A percentile compares a stretch with the other conserved stretches of the same genome.
Conservation (phyloP, 1,284 basidiomycete species). For the Laetiporus sulphureus region DNA sequence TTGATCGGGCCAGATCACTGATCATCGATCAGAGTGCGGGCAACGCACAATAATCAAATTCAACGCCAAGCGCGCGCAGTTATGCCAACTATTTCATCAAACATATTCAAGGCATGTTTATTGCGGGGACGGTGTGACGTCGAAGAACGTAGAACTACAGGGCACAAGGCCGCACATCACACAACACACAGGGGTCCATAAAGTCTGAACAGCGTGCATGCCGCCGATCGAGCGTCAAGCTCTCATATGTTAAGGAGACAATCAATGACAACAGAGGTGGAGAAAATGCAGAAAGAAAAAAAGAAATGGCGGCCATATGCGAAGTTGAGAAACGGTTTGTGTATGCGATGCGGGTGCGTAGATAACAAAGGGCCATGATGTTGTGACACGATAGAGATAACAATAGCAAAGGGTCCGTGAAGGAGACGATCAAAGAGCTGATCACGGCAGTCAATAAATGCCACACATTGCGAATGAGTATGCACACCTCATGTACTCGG, state of each 20-base stretch:
- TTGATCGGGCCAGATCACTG: too few species aligned
- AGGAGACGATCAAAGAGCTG: conserved; percentile 1
- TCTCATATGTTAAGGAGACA: conserved; percentile 4
- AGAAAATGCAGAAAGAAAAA: conserved; percentile 1
- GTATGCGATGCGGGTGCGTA: neutral
- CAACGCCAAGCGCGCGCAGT: too few species aligned
- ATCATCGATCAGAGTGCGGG: too few species aligned
- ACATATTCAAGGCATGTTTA: too few species aligned
- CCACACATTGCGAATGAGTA: too few species aligned
- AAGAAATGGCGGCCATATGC: neutral
- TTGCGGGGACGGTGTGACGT: too few species aligned
- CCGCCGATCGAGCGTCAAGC: conserved; percentile 6
- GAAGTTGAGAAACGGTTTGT: too few species aligned
- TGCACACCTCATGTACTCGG: conserved; percentile 5
- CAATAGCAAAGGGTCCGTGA: neutral
- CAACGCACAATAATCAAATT: too few species aligned
- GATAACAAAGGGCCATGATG: conserved; percentile 1
- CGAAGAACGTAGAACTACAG: too few species aligned
- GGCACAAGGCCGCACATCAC: too few species aligned
- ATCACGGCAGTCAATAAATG: neutral
- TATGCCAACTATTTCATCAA: too few species aligned
- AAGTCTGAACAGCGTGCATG: conserved; percentile 3
- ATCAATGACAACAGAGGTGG: conserved; percentile 1
- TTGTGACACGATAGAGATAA: neutral
- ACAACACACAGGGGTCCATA: too few species aligned